Base-by-base conservation (phyloP, 345 rosid genomes). In the Eutrema heterophyllum region DNA sequence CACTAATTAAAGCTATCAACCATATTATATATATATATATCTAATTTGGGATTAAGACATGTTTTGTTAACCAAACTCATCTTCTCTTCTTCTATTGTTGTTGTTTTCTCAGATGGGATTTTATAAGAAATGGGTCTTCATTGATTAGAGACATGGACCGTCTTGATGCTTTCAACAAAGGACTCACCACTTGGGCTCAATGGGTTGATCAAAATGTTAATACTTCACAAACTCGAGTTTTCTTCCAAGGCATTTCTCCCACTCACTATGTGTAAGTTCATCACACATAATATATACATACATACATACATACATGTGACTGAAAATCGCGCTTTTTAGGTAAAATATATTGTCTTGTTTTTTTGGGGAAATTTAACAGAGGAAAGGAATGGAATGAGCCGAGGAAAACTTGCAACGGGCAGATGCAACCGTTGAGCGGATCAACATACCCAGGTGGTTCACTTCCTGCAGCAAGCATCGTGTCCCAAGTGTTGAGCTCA, bases 191-290 rank as follows among this genome's bases (percentile, higher is more conserved):
- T 39, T 93, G 98, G 98, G 87, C 79, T 45, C 84, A 64, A 38
- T 93, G 98, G 98, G 89, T 88, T 64, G 96, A 93, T 69, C 79
- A n/a, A 44, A 84, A 86, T 64, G 85, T 93, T 16, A 84, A 91
- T 77, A 62, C 87, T 41, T 41, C 89, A 1, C 76, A 72, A 72
- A 93, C 98, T 64, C 70, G 76, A 74, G 97, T 91, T 71, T 88
- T 91, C 86, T 93, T 89, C 86, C 98, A 93, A 75, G 97, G 92
- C 72, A 89, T 93, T 68, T 93, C 98, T 58, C 97, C 98, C 16
- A 93, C 97, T 45, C 98, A 91, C 73, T 93, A 91, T 50, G 66
- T 38, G 98, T 91, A 79, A 90, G 96, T 80, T 15, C 29, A 35
- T 44, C 39, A 5, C 46, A 49, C 53, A n/a, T 54, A 39, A 38